Conservation (phyloP, 495 filamentous ascomycete species). For the Neurospora terricola region DNA sequence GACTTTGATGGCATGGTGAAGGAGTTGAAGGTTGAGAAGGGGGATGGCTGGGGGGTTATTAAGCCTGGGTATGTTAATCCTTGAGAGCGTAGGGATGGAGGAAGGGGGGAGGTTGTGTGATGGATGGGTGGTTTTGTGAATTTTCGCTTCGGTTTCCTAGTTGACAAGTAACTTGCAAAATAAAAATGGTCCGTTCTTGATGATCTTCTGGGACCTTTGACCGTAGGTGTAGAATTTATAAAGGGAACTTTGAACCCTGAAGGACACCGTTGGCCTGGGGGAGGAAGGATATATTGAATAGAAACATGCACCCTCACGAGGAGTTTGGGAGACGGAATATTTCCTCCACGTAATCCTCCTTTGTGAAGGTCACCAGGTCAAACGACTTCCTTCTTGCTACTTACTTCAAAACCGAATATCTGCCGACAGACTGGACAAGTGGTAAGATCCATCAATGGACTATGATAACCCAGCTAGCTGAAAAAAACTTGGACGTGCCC, state of each 20-base stretch:
- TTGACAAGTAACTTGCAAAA: background rate
- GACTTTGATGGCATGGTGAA: conserved; percentile 22
- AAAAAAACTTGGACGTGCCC: background rate
- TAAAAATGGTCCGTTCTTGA: background rate
- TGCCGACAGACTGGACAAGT: background rate
- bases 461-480: background rate
- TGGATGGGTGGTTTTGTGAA: too few species aligned
- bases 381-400: background rate
- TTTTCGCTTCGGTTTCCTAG: background rate
- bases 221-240: background rate
- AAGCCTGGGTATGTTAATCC: conserved; percentile 28
- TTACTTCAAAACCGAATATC: background rate
- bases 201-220: background rate
- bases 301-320: too few species aligned
- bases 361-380: background rate
- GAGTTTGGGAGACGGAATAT: background rate
- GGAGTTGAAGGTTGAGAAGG: conserved; percentile 1
- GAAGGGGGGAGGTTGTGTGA: background rate
- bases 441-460: background rate
- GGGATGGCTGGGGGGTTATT: conserved; percentile 19
- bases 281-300: background rate
- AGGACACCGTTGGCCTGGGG: too few species aligned
- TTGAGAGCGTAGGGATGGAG: conserved; percentile 6
- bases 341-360: background rate
- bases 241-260: background rate